Conservation (phyloP, 257 asterid genomes). For the Gentiana macrophylla region DNA sequence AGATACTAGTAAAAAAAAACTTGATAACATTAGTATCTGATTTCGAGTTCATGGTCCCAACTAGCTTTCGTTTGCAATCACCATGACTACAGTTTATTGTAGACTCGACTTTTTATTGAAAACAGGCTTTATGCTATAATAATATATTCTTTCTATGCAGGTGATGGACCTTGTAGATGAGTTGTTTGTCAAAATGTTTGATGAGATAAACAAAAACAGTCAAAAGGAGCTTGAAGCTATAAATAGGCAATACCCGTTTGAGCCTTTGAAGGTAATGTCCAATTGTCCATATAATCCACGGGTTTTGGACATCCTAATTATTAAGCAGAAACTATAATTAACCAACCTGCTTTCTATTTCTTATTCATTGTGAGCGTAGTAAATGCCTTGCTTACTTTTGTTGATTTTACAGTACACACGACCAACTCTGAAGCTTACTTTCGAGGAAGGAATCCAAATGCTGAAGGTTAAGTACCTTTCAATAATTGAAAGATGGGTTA, state of each 20-base stretch:
- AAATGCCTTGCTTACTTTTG: background rate
- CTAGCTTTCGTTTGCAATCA: no score
- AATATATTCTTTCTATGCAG: slow-evolving; percentile 26
- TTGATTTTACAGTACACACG: slow-evolving; percentile 54
- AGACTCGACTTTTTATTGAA: no score
- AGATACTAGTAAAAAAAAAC: no score
- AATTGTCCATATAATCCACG: background rate
- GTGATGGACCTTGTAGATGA: slow-evolving; percentile 85
- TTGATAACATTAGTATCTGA: no score
- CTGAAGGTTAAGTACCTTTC: slow-evolving; percentile 16
- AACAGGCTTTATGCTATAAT: no score
- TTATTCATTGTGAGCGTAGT: background rate
- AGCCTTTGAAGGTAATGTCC: slow-evolving; percentile 58
- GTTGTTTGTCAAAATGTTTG: slow-evolving; percentile 76
- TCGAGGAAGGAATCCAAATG: slow-evolving; percentile 87
- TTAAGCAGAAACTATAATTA: background rate
- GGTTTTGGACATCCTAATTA: background rate
- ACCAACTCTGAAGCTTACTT: slow-evolving; percentile 69
- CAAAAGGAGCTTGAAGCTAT: slow-evolving; percentile 73
- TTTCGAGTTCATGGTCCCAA: no score
- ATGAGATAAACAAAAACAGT: slow-evolving; percentile 53
- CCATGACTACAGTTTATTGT: no score
- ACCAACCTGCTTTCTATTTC: background rate
- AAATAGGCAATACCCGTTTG: slow-evolving; percentile 69
- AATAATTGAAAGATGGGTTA: no score